Percentiles rank a stretch among this genome's conserved stretches.
These are phyloP conservation scores for Xanthoparmelia taractica DNA, from an alignment of 495 filamentous ascomycete genomes.

Conservation along the genomic window DNA sequence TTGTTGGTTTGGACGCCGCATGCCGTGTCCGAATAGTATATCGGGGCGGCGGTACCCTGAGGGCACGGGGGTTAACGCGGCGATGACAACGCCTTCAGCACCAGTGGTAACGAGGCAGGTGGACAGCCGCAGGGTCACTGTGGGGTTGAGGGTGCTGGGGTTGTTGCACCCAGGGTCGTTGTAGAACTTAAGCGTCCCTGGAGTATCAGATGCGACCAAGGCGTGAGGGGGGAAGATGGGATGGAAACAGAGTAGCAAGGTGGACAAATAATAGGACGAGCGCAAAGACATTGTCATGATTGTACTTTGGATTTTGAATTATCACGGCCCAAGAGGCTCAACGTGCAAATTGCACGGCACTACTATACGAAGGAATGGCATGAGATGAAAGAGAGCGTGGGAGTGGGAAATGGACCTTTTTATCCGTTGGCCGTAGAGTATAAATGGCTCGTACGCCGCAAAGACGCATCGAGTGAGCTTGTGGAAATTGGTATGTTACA, in stretches of 20 bases:
- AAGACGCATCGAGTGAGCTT: no score
- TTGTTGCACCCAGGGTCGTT: not conserved
- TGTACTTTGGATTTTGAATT: no score
- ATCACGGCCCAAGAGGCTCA: no score
- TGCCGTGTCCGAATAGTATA: conserved; percentile 6
- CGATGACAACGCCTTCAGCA: not conserved
- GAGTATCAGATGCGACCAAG: not conserved
- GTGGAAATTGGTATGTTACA: no score
- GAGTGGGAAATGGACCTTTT: no score
- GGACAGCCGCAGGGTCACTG: not conserved
- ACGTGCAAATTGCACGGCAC: no score
- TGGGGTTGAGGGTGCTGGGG: conserved; percentile 1
- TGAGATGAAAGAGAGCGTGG: no score
- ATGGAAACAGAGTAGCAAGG: conserved; percentile 1
- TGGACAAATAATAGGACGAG: not conserved
- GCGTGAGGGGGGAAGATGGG: not conserved
- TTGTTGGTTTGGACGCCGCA: not conserved
- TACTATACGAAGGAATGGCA: no score
- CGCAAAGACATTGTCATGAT: conserved; percentile 7
- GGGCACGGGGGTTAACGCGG: not conserved
- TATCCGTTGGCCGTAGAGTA: no score
- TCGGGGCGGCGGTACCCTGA: not conserved
- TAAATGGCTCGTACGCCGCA: no score
- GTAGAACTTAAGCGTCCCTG: conserved; percentile 1
- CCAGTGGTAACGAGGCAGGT: conserved; percentile 2